Evolutionary conservation across 768 basidiomycete species (phyloP).

Genomic region (Auriculariales sp.): DNA sequence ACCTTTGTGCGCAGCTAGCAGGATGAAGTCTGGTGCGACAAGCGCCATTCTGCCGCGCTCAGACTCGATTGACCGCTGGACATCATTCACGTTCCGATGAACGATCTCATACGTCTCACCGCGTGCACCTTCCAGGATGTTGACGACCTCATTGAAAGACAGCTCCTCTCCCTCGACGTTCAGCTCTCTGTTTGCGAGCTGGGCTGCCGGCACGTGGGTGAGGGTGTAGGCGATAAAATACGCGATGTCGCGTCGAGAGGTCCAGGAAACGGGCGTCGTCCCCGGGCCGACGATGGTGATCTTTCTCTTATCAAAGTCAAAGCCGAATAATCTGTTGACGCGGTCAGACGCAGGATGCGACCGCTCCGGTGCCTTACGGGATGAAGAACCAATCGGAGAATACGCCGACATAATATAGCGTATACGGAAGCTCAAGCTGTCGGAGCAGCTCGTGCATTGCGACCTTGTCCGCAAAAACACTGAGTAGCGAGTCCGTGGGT

Average conservation of each 20-base stretch:
- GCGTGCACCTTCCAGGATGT: conserved; percentile 5
- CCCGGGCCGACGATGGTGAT: conserved; percentile 9
- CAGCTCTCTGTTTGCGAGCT: conserved; percentile 2
- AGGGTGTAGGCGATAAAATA: conserved; percentile 9
- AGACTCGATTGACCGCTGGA: too few relatives aligned
- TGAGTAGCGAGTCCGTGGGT: neutral
- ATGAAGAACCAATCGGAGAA: conserved; percentile 3
- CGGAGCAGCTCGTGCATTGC: neutral
- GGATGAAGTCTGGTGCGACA: neutral
- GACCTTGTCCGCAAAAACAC: neutral
- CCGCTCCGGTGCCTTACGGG: too few relatives aligned
- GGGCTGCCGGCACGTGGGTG: conserved; percentile 5
- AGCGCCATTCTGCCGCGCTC: neutral
- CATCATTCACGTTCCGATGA: neutral
- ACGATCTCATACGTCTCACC: conserved; percentile 9
- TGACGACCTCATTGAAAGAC: conserved; percentile 12
- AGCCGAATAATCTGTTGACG: neutral
- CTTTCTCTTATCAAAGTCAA: conserved; percentile 8
- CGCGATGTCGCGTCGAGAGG: conserved; percentile 10
- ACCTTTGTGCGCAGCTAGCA: neutral
- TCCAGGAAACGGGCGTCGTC: conserved; percentile 6
- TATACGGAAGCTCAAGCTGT: conserved; percentile 9
- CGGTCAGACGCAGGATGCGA: neutral
- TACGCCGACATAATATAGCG: conserved; percentile 9
- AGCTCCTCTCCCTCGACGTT: neutral